Base-by-base conservation (phyloP, 2,329 filamentous ascomycete species). In the Septoria linicola region DNA sequence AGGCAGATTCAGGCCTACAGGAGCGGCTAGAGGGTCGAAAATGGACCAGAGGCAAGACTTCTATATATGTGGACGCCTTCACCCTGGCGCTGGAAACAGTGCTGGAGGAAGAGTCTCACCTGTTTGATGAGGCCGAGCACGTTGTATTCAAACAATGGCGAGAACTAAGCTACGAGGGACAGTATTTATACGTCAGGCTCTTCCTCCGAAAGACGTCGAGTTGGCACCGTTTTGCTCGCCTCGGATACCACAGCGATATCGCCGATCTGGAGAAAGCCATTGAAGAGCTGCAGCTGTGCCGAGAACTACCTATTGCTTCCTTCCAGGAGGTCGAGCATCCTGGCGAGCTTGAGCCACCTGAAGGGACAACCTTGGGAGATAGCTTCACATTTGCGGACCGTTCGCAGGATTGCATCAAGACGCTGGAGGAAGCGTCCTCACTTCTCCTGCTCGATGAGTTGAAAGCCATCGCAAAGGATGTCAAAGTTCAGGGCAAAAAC, bases 61-160 rank as follows among this genome's bases (percentile, higher is more conserved):
- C 91, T 1, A 89, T 99, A 49, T 99, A 99, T 63, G 89, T 96
- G 14, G 93, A 99, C 72, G 93, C 93, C 0, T 99, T 99, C 76
- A 96, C 96, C 64, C 76, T 97, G 11, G 89, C 92, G 2, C 74
- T 99, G 41, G 85, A 92, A 53, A 96, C 89, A 0, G 93, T 99
- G 3, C 73, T 97, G 10, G 84, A 89, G 41, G 89, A 97, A 51
- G 93, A 99, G 70, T 80, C 81, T 0, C 89, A 96, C 70, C 74
- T 99, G 0, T 99, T 97, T 66, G 81, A 93, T 62, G 80, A 83
- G 51, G 84, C 82, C 14, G 93, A 99, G 70, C 80, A 78, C 63
- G 75, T 80, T 11, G 78, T 97, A 0, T 97, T 99, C 66, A 72
- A 75, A 2, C 76, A 84, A 51, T 99, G 92, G 90, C 80, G 75